Evolutionary conservation across 1,284 basidiomycete species (phyloP).

Genomic region (Heterobasidion occidentale): DNA sequence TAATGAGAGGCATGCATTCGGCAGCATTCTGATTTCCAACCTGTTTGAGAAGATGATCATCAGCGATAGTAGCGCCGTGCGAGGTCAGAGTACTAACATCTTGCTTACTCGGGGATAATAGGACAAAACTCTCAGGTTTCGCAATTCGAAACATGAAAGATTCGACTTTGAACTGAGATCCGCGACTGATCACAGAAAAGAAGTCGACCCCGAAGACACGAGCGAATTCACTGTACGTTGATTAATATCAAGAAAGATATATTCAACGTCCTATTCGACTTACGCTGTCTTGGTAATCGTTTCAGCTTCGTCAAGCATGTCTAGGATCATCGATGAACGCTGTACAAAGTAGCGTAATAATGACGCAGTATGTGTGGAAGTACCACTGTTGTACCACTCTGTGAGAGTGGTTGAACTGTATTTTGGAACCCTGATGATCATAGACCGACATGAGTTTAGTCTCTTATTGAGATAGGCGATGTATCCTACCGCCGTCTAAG

Average conservation of each 20-base stretch:
- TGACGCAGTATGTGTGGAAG: constrained; percentile 44
- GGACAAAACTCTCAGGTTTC: constrained; percentile 91
- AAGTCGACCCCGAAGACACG: constrained; percentile 97
- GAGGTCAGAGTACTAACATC: constrained; percentile 42
- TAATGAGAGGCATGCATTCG: constrained; percentile 89
- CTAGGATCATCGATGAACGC: constrained; percentile 60
- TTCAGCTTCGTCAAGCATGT: constrained; percentile 76
- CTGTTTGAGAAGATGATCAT: constrained; percentile 29
- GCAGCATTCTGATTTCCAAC: constrained; percentile 96
- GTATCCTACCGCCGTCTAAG: constrained; percentile 58
- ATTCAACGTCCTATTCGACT: constrained; percentile 18
- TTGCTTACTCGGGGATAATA: constrained; percentile 79
- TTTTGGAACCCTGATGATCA: constrained; percentile 58
- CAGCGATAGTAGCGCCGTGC: background rate
- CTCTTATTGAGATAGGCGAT: background rate
- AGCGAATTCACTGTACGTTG: constrained; percentile 75
- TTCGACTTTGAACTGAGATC: constrained; percentile 98
- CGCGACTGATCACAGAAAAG: constrained; percentile 89
- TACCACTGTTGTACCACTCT: constrained; percentile 61
- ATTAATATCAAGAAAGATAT: background rate
- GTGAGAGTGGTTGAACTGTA: constrained; percentile 67
- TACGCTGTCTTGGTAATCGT: constrained; percentile 85
- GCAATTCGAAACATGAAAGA: constrained; percentile 97
- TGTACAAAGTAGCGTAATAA: constrained; percentile 60
- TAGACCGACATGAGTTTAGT: constrained; percentile 1